Percentiles rank a stretch among this genome's conserved stretches.
phyloP scores from a whole-genome alignment of 2,329 filamentous ascomycete genomes.

The Epichloe aotearoae region DNA sequence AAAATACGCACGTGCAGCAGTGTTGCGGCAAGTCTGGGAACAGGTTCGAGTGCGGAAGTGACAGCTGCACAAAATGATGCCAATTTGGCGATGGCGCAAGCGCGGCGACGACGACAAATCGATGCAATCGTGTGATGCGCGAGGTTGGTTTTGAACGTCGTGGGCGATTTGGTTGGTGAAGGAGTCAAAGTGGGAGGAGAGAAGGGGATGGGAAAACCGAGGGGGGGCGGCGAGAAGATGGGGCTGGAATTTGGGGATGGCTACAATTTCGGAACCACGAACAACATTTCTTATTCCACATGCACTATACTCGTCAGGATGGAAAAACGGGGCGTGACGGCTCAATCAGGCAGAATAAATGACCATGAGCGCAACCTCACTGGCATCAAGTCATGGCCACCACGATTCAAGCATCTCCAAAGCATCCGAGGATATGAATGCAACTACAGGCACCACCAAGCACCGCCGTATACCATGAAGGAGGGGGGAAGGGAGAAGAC shows the following conservation, averaged over 20 bases:
- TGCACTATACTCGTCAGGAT: constrained; percentile 7
- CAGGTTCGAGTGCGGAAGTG: constrained; percentile 17
- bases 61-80: constrained; percentile 21
- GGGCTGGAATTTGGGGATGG: constrained; percentile 14
- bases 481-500: not conserved
- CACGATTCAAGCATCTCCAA: constrained; percentile 4
- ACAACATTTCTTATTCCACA: constrained; percentile 7
- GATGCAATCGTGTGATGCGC: constrained; percentile 23
- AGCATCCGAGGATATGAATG: not conserved
- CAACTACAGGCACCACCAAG: not conserved
- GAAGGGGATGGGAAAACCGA: constrained; percentile 11
- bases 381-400: constrained; percentile 5
- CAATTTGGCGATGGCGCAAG: constrained; percentile 23
- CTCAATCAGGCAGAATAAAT: constrained; percentile 7
- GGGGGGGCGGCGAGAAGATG: constrained; percentile 9
- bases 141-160: constrained; percentile 17
- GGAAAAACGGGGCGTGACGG: constrained; percentile 10
- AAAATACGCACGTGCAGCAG: constrained; percentile 13
- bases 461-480: not conserved
- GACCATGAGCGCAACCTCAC: constrained; percentile 3
- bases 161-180: constrained; percentile 22
- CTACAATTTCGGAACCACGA: constrained; percentile 11
- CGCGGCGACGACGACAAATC: constrained; percentile 22
- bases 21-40: constrained; percentile 10
- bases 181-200: constrained; percentile 14